Evolutionary conservation across 768 basidiomycete species (phyloP).

Genomic region (Pleurotus pulmonarius): DNA sequence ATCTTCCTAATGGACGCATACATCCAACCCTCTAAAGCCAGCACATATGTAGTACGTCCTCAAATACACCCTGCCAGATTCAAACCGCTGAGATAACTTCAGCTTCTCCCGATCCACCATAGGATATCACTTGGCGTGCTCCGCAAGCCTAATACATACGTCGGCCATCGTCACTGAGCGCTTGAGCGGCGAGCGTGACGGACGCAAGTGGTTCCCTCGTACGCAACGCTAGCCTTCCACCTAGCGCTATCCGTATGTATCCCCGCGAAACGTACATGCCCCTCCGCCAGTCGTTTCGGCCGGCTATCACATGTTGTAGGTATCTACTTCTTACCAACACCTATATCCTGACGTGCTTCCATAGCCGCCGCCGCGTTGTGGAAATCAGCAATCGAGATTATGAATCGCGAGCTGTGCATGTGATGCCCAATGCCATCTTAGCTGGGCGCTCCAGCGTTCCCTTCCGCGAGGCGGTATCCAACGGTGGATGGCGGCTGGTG

Average conservation of each 20-base stretch:
- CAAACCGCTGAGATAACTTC: too few species aligned
- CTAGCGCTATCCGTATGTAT: conserved; percentile 57
- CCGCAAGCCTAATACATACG: too few species aligned
- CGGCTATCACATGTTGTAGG: conserved; percentile 87
- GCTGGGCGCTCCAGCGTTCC: conserved; percentile 89
- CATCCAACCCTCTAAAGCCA: too few species aligned
- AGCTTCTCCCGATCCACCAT: too few species aligned
- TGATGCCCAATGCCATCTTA: conserved; percentile 95
- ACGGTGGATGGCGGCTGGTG: conserved; percentile 92
- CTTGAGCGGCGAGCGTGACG: too few species aligned
- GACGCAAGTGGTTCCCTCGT: too few species aligned
- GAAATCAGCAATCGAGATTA: conserved; percentile 84
- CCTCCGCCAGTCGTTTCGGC: conserved; percentile 98
- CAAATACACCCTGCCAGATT: too few species aligned
- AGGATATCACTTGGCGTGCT: too few species aligned
- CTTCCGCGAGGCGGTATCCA: conserved; percentile 95
- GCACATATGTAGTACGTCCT: too few species aligned
- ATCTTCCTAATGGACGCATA: too few species aligned
- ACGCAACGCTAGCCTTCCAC: too few species aligned
- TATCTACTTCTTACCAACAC: conserved; percentile 24
- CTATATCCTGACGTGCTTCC: conserved; percentile 6
- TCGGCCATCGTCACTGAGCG: too few species aligned
- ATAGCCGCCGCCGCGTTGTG: conserved; percentile 83
- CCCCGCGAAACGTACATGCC: conserved; percentile 98
- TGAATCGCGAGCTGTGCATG: conserved; percentile 93